Percentiles rank a stretch among this genome's conserved stretches.
Conservation (phyloP, 192 early-diverging fungal species). For the Podila verticillata region DNA sequence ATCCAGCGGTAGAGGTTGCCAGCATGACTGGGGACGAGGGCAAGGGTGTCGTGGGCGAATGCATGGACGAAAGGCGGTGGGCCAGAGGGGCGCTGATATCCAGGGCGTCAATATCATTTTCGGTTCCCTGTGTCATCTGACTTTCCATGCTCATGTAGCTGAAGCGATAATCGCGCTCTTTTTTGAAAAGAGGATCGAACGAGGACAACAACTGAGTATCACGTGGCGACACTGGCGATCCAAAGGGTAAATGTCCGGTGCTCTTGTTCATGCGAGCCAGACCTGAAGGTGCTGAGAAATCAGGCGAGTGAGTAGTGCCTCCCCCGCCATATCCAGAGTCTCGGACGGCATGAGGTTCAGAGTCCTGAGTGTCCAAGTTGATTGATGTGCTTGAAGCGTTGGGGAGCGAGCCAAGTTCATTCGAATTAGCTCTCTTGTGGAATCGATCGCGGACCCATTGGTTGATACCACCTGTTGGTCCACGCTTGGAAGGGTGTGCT, state of each 20-base stretch:
- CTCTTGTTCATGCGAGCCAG: slow-evolving; percentile 42
- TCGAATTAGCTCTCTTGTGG: slow-evolving; percentile 44
- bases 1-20: neutral
- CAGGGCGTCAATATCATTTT: slow-evolving; percentile 12
- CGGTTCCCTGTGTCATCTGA: slow-evolving; percentile 38
- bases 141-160: slow-evolving; percentile 47
- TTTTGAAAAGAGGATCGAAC: slow-evolving; percentile 20
- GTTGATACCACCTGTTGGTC: slow-evolving; percentile 16
- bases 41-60: slow-evolving; percentile 43
- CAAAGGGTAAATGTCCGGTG: slow-evolving; percentile 41
- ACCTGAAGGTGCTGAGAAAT: neutral
- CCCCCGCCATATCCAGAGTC: slow-evolving; percentile 37
- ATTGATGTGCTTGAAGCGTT: slow-evolving; percentile 18
- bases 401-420: slow-evolving; percentile 10
- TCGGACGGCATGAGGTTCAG: slow-evolving; percentile 4
- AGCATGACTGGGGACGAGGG: slow-evolving; percentile 39
- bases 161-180: slow-evolving; percentile 24
- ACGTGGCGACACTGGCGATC: neutral
- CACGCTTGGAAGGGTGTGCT: neutral
- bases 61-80: slow-evolving; percentile 35
- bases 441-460: slow-evolving; percentile 45
- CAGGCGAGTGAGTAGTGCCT: neutral
- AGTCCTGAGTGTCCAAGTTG: slow-evolving; percentile 5
- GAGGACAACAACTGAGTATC: slow-evolving; percentile 13
- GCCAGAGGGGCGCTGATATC: slow-evolving; percentile 17